Evolutionary conservation across 2,329 filamentous ascomycete genomes (phyloP).

Genomic region (Westerdykella aurantiaca): DNA sequence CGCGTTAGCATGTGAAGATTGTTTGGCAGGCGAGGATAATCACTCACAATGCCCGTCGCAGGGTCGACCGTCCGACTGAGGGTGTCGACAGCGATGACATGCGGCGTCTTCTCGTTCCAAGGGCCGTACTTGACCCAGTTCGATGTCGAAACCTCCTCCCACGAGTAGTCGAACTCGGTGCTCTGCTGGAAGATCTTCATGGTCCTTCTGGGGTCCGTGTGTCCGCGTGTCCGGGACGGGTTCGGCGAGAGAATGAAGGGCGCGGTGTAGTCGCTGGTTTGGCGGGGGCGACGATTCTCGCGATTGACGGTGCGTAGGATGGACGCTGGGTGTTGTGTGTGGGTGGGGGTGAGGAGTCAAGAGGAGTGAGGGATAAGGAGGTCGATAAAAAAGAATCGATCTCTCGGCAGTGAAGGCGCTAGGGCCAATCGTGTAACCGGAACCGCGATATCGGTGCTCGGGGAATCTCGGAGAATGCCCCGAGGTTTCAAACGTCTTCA

Average conservation of each 20-base stretch:
- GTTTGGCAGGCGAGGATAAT: slow-evolving; percentile 4
- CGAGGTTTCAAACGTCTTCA: too few relatives aligned
- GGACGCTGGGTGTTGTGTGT: not conserved
- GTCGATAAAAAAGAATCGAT: not conserved
- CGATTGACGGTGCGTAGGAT: not conserved
- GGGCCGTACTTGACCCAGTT: slow-evolving; percentile 99
- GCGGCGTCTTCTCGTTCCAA: slow-evolving; percentile 97
- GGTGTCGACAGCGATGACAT: slow-evolving; percentile 94
- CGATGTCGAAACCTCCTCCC: slow-evolving; percentile 93
- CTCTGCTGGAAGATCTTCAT: slow-evolving; percentile 96
- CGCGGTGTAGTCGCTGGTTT: not conserved
- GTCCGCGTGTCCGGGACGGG: not conserved
- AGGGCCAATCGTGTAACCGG: not conserved
- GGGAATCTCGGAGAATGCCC: not conserved
- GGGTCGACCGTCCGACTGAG: slow-evolving; percentile 65
- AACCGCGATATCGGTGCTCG: not conserved
- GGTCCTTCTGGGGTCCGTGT: slow-evolving; percentile 2
- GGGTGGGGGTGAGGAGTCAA: not conserved
- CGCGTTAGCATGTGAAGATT: slow-evolving; percentile 1
- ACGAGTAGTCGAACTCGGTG: slow-evolving; percentile 93
- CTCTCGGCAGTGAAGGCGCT: not conserved
- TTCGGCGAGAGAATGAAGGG: not conserved
- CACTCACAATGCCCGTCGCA: slow-evolving; percentile 59
- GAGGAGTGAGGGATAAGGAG: not conserved
- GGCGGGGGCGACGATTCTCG: not conserved